A percentile compares a stretch with the other conserved stretches of the same genome.
These are phyloP conservation scores for Sextonia rubra DNA, from an alignment of 164 flowering plant genomes.

Conservation along the genomic window DNA sequence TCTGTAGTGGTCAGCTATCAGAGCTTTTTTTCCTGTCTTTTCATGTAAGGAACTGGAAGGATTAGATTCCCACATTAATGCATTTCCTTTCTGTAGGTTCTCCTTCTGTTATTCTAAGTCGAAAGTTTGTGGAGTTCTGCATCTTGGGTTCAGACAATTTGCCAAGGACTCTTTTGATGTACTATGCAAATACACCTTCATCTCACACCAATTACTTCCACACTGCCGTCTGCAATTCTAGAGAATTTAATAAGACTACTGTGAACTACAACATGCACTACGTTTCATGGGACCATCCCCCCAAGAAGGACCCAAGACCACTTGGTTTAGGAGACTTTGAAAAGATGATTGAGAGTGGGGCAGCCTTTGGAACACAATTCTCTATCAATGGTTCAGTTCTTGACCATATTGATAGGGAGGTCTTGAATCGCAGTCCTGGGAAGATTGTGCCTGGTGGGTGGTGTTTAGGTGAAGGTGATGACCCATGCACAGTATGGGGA, in stretches of 20 bases:
- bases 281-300: constrained; percentile 31
- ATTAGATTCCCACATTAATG: background rate
- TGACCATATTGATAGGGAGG: constrained; percentile 66
- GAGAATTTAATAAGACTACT: constrained; percentile 54
- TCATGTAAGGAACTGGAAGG: background rate
- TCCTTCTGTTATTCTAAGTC: constrained; percentile 54
- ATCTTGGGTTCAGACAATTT: constrained; percentile 80
- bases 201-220: constrained; percentile 73
- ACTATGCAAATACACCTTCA: constrained; percentile 69
- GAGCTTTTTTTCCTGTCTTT: background rate
- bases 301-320: constrained; percentile 24
- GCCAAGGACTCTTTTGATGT: constrained; percentile 85
- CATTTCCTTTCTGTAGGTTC: constrained; percentile 51
- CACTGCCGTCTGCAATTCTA: constrained; percentile 69
- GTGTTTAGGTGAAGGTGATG: constrained; percentile 66
- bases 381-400: constrained; percentile 49
- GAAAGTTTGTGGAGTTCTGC: constrained; percentile 71
- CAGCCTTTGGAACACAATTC: constrained; percentile 71
- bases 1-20: background rate
- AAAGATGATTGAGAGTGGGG: constrained; percentile 62
- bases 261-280: constrained; percentile 64
- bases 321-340: constrained; percentile 49
- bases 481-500: constrained; percentile 69
- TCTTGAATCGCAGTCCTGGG: constrained; percentile 46
- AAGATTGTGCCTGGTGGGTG: constrained; percentile 84